These are phyloP conservation scores for Candida sphagnicola DNA, from an alignment of 805 yeast species.

Conservation along the genomic window DNA sequence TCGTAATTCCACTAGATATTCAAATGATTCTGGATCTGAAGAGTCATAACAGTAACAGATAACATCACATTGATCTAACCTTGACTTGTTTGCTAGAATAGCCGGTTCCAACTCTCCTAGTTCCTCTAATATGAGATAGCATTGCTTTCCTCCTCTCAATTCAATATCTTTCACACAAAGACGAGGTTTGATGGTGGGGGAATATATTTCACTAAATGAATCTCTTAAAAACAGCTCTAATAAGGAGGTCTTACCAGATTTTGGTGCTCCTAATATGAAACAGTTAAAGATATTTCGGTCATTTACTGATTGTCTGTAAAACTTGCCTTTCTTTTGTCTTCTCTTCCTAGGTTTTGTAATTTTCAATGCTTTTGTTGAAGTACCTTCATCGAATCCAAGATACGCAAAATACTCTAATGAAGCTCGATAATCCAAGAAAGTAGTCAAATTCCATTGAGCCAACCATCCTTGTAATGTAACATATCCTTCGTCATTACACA, in stretches of 20 bases:
- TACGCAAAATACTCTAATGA: slow-evolving; percentile 87
- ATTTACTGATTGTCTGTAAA: slow-evolving; percentile 61
- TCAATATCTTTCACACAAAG: slow-evolving; percentile 92
- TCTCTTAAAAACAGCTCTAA: slow-evolving; percentile 79
- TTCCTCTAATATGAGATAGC: slow-evolving; percentile 87
- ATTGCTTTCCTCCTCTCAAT: slow-evolving; percentile 90
- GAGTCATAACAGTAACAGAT: slow-evolving; percentile 89
- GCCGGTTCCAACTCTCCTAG: slow-evolving; percentile 84
- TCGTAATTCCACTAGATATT: slow-evolving; percentile 70
- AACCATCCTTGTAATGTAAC: slow-evolving; percentile 97
- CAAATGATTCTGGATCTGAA: slow-evolving; percentile 92
- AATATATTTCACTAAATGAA: slow-evolving; percentile 61
- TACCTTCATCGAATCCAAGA: slow-evolving; percentile 72
- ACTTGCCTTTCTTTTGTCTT: slow-evolving; percentile 60
- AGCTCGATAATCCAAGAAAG: slow-evolving; percentile 76
- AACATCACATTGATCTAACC: slow-evolving; percentile 85
- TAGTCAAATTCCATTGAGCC: slow-evolving; percentile 98
- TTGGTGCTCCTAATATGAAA: slow-evolving; percentile 78
- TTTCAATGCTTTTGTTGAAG: slow-evolving; percentile 41
- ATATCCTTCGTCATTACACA: slow-evolving; percentile 83
- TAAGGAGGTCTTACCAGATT: slow-evolving; percentile 83
- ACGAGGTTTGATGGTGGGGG: slow-evolving; percentile 78
- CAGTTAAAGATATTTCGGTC: slow-evolving; percentile 94
- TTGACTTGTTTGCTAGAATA: slow-evolving; percentile 61
- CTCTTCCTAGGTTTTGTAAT: slow-evolving; percentile 78